These are phyloP conservation scores for Durotheca rogersii DNA, from an alignment of 495 filamentous ascomycete genomes.

Conservation along the genomic window DNA sequence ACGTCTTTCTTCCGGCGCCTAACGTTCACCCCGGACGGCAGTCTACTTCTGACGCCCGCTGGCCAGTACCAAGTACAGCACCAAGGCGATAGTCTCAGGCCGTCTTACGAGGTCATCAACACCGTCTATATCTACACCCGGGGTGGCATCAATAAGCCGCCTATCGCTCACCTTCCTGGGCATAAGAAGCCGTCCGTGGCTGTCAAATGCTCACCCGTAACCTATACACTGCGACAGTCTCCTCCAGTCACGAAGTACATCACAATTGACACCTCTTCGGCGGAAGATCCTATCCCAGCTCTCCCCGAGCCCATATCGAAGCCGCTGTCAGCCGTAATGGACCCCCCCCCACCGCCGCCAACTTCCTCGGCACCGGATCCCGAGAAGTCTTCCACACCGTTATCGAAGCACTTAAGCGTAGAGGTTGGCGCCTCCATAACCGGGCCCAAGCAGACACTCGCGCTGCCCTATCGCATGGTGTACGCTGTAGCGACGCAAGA, in stretches of 20 bases:
- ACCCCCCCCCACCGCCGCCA: slow-evolving; percentile 75
- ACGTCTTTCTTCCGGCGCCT: slow-evolving; percentile 96
- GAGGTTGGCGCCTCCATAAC: slow-evolving; percentile 53
- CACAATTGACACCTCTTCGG: slow-evolving; percentile 87
- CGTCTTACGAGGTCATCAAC: slow-evolving; percentile 83
- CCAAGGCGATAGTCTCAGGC: slow-evolving; percentile 67
- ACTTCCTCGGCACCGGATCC: slow-evolving; percentile 49
- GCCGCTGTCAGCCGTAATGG: slow-evolving; percentile 64
- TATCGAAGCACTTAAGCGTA: slow-evolving; percentile 45
- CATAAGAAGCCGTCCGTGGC: slow-evolving; percentile 98
- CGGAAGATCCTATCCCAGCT: slow-evolving; percentile 77
- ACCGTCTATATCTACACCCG: slow-evolving; percentile 98
- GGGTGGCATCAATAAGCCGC: slow-evolving; percentile 94
- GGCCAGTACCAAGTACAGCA: slow-evolving; percentile 90
- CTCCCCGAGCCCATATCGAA: slow-evolving; percentile 80
- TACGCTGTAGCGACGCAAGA: slow-evolving; percentile 98
- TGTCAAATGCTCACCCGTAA: slow-evolving; percentile 87
- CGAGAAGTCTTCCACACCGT: slow-evolving; percentile 51
- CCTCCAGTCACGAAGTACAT: slow-evolving; percentile 77
- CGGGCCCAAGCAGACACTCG: slow-evolving; percentile 70
- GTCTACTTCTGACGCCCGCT: slow-evolving; percentile 90
- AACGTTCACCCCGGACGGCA: slow-evolving; percentile 93
- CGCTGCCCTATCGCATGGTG: slow-evolving; percentile 86
- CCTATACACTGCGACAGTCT: slow-evolving; percentile 75
- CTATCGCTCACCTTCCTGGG: slow-evolving; percentile 94